A percentile compares a stretch with the other conserved stretches of the same genome.
Evolutionary conservation across 148 eudicot species (phyloP).

Genomic region (Nyssa sinensis): DNA sequence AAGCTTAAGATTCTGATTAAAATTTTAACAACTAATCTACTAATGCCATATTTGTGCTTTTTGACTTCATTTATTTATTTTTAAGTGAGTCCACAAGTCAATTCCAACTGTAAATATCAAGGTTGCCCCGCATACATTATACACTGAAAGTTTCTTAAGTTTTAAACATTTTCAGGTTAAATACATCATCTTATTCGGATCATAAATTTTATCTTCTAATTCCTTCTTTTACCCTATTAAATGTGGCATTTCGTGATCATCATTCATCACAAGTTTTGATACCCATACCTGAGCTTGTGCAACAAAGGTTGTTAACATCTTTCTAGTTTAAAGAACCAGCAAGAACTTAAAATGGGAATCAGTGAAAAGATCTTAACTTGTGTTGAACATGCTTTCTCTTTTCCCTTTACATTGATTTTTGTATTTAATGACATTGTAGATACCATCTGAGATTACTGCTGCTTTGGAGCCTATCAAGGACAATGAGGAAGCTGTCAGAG

Average conservation of each 20-base stretch:
- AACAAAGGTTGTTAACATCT: background rate
- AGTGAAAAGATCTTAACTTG: background rate
- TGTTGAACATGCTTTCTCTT: background rate
- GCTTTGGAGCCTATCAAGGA: conserved; percentile 97
- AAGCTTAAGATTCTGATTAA: background rate
- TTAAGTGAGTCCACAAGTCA: background rate
- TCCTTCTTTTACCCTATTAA: background rate
- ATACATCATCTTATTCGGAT: background rate
- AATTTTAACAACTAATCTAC: background rate
- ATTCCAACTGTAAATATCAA: background rate
- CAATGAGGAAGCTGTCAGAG: conserved; percentile 95
- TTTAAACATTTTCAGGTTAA: too few relatives aligned
- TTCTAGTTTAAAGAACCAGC: background rate
- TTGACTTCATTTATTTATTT: too few relatives aligned
- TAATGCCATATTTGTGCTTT: background rate
- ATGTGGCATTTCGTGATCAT: background rate
- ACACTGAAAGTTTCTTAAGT: background rate
- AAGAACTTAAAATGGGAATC: background rate
- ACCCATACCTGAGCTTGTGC: background rate
- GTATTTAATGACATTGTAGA: conserved; percentile 33
- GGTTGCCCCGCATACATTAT: background rate
- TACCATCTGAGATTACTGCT: conserved; percentile 78
- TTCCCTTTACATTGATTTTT: background rate
- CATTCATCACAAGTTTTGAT: background rate
- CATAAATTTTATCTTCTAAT: background rate